These are phyloP conservation scores for Exsudoporus frostii DNA, from an alignment of 768 basidiomycete genomes.

Conservation along the genomic window DNA sequence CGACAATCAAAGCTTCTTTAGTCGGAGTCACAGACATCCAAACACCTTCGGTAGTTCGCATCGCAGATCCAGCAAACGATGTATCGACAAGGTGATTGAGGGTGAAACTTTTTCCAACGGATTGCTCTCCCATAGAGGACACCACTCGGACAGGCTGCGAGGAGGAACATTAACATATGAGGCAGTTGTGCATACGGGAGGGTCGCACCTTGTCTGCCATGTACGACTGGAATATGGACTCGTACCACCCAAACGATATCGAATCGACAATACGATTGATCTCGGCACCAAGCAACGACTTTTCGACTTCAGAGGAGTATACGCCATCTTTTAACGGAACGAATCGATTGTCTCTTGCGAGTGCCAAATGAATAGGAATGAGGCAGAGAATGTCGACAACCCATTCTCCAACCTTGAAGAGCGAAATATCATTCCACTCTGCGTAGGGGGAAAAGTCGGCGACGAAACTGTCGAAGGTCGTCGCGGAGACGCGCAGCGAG, in stretches of 20 bases:
- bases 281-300: constrained; percentile 55
- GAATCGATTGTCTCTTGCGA: constrained; percentile 59
- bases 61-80: constrained; percentile 62
- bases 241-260: constrained; percentile 65
- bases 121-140: constrained; percentile 68
- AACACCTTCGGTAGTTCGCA: constrained; percentile 62
- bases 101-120: constrained; percentile 57
- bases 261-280: constrained; percentile 52
- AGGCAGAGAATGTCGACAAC: constrained; percentile 57
- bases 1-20: constrained; percentile 50
- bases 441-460: not conserved
- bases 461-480: constrained; percentile 27
- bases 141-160: constrained; percentile 58
- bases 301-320: constrained; percentile 46
- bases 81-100: constrained; percentile 63
- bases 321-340: constrained; percentile 59
- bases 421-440: constrained; percentile 31
- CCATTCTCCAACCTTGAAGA: constrained; percentile 55
- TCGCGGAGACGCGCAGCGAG: constrained; percentile 32
- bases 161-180: not conserved
- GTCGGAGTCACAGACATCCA: constrained; percentile 69
- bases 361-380: constrained; percentile 62
- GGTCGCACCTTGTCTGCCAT: constrained; percentile 49
- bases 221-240: constrained; percentile 60
- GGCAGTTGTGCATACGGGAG: not conserved